These are phyloP conservation scores for Malus hybrid DNA, from an alignment of 331 rosid genomes.

Conservation along the genomic window DNA sequence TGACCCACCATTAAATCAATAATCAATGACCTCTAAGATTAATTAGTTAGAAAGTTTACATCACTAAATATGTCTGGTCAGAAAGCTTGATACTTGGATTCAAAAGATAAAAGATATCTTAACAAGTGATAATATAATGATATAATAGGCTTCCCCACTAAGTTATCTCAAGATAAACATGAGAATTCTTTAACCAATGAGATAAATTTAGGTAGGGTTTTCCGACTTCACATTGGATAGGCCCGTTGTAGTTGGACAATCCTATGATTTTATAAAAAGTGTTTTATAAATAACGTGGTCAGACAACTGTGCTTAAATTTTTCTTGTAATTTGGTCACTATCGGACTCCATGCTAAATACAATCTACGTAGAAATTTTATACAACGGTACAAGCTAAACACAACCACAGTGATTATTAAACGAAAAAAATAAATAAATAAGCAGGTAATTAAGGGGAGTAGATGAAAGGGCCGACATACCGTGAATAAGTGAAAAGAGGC, in stretches of 20 bases:
- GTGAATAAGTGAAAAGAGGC: constrained; percentile 89
- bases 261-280: too few species aligned
- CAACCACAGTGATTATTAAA: background rate
- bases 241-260: too few species aligned
- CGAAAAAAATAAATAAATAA: background rate
- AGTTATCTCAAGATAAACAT: too few species aligned
- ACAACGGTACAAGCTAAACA: background rate
- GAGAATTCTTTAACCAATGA: too few species aligned
- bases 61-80: background rate
- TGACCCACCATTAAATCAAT: background rate
- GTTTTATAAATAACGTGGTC: too few species aligned
- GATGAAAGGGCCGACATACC: constrained; percentile 30
- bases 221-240: too few species aligned
- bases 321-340: too few species aligned
- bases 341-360: too few species aligned
- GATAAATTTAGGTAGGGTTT: too few species aligned
- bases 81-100: background rate
- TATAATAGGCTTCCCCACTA: too few species aligned
- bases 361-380: background rate
- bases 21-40: background rate
- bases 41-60: background rate
- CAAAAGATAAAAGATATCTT: background rate
- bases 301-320: too few species aligned
- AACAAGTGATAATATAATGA: background rate
- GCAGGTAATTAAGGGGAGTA: background rate